phyloP scores from a whole-genome alignment of 1,139 yeast genomes.

The Diutina ranongensis region DNA sequence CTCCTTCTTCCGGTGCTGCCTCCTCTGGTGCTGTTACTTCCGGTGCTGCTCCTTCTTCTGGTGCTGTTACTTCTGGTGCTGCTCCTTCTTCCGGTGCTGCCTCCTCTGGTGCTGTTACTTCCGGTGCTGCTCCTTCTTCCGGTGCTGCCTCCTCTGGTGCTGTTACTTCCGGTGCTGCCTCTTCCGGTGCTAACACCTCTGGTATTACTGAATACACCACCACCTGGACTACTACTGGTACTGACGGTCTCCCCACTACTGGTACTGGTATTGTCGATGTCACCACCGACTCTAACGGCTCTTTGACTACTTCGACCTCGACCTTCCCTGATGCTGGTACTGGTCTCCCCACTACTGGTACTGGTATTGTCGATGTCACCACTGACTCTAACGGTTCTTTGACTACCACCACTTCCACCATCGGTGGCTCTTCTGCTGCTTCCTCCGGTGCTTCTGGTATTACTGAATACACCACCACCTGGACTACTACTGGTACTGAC shows the following conservation, averaged over 20 bases:
- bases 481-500: background rate
- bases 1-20: background rate
- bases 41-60: background rate
- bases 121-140: background rate
- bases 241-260: background rate
- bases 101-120: background rate
- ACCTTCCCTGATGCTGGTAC: background rate
- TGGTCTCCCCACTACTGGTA: background rate
- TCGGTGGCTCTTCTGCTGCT: background rate
- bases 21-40: background rate
- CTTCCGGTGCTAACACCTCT: background rate
- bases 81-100: background rate
- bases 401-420: background rate
- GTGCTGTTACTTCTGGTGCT: background rate
- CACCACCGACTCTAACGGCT: background rate
- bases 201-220: background rate
- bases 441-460: background rate
- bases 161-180: background rate
- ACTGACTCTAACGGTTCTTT: background rate
- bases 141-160: background rate
- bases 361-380: constrained; percentile 1
- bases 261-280: background rate
- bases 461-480: background rate
- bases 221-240: background rate
- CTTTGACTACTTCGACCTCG: background rate